Evolutionary conservation across 2,329 filamentous ascomycete species (phyloP), one percentile per base, ranked within the genome.

Genomic region (Eutypa lata): DNA sequence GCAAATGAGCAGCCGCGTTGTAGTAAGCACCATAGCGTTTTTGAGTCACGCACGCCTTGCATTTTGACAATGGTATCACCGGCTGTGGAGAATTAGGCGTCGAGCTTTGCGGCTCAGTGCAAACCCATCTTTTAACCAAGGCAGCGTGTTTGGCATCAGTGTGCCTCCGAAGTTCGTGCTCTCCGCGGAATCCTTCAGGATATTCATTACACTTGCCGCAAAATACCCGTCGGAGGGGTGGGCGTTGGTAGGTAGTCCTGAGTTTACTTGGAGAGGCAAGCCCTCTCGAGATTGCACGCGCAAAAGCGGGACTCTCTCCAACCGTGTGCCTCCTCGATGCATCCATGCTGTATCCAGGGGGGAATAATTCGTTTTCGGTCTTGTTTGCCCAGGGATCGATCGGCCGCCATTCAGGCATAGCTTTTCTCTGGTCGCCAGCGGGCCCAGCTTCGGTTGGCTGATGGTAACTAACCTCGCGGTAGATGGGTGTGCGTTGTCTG

Each of bases 101-200:
- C 46, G 68, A 57, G 38, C 58, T 69, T 16, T 74, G 71, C 24
- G 79, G 79, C 56, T 82, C 79, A 28, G 73, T 76, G 65, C 80
- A 83, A 18, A 83, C 75, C 78, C 79, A 83, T 61, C 78, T 71
- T 63, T 79, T 80, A 26, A 81, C 78, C 35, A 80, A 63, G 10
- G 78, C 73, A 3, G 80, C 78, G 58, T 83, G 80, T 54, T 82
- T 82, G 5, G 80, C 79, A 54, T 83, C 79, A 18, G 73, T 76
- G 67, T 92, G 89, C 53, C 89, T 80, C 51, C 87, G 79, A 47
- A 91, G 77, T 69, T 97, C 92, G 69, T 96, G 92, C 52, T 95
- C 91, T 53, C 92, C 92, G 45, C 92, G 87, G 69, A 96, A 97
- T 5, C 92, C 91, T 55, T 91, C 87, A 2, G 89, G 89, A 55